Evolutionary conservation across 371 early-diverging fungal species (phyloP).

Genomic region (Batrachochytrium dendrobatidis): DNA sequence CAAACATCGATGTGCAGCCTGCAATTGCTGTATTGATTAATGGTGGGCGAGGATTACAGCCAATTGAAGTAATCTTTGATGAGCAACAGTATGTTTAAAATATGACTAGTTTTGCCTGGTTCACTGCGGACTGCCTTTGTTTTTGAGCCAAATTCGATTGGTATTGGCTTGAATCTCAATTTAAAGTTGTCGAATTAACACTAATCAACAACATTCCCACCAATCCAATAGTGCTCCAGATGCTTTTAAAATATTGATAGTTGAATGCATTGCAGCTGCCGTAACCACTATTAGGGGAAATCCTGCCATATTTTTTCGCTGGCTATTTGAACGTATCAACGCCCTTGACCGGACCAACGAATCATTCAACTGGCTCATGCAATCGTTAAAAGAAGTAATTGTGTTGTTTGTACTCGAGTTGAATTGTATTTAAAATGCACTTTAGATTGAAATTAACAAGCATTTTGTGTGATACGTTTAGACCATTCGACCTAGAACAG

Average conservation of each 20-base stretch:
- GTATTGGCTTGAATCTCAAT: too few species aligned
- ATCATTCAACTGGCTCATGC: neutral
- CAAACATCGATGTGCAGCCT: neutral
- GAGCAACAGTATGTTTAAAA: neutral
- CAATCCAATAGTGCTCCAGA: constrained; percentile 12
- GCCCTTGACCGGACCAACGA: neutral
- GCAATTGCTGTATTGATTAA: neutral
- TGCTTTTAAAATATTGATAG: constrained; percentile 16
- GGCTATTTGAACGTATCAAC: constrained; percentile 21
- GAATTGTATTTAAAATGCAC: too few species aligned
- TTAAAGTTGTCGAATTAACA: too few species aligned
- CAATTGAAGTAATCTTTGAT: neutral
- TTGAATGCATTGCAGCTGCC: constrained; percentile 16
- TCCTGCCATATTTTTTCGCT: constrained; percentile 13
- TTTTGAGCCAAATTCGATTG: too few species aligned
- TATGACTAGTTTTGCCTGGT: too few species aligned
- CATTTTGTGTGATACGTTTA: too few species aligned
- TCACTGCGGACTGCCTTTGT: too few species aligned
- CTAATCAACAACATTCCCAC: neutral
- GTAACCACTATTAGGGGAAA: constrained; percentile 10
- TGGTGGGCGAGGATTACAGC: neutral
- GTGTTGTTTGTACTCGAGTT: too few species aligned
- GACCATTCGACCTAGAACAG: neutral
- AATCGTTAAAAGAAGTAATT: neutral
- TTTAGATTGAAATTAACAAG: too few species aligned